Percentiles rank a stretch among this genome's conserved stretches.
These are phyloP conservation scores for Verbena officinalis DNA, from an alignment of 257 asterid species.

Conservation along the genomic window DNA sequence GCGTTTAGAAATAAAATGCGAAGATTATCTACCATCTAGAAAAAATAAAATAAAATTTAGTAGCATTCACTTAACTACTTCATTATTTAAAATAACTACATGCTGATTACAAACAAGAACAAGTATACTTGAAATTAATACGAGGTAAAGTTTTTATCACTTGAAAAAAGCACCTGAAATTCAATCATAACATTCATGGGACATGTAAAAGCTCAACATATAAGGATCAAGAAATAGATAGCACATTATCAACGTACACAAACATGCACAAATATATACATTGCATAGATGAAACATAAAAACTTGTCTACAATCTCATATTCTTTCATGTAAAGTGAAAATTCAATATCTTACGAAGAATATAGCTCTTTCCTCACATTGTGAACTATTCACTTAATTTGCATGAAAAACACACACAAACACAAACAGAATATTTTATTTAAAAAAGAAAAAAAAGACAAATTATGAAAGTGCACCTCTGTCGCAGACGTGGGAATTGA, in stretches of 20 bases:
- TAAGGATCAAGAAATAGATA: neutral
- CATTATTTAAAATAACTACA: no score
- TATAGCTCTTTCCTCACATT: no score
- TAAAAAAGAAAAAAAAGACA: slow-evolving; percentile 1
- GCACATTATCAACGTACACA: neutral
- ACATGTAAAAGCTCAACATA: neutral
- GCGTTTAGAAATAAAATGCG: no score
- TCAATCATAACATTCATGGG: slow-evolving; percentile 1
- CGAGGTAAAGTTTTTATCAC: no score
- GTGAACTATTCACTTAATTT: neutral
- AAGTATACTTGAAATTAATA: neutral
- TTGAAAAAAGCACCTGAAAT: neutral
- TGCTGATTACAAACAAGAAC: no score
- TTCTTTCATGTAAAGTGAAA: no score
- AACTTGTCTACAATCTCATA: neutral
- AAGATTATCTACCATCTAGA: no score
- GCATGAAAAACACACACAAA: slow-evolving; percentile 11
- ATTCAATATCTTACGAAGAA: no score
- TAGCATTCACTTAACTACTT: no score
- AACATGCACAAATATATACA: no score
- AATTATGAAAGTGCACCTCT: slow-evolving; percentile 51
- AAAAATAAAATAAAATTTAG: no score
- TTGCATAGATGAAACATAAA: slow-evolving; percentile 1
- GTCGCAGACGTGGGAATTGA: slow-evolving; percentile 56
- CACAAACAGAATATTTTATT: neutral